Evolutionary conservation across 1,139 yeast genomes (phyloP), one percentile per base, ranked within the genome.

Genomic region (Taiozyma sp.): DNA sequence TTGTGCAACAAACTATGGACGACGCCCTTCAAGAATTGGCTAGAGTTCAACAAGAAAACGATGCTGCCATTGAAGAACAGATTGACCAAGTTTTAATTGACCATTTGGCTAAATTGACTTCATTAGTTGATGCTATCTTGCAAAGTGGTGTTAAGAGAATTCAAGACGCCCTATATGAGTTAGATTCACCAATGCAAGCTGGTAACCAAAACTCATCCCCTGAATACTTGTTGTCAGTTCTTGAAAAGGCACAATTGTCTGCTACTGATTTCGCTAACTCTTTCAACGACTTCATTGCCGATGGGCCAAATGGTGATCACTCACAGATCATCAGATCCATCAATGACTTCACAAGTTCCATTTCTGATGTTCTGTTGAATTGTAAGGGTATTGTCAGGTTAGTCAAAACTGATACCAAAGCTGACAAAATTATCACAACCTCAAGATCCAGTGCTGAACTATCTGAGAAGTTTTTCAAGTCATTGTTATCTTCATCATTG

Each of bases 231-330:
- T 72, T 84, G 44, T 84, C 95, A 0, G 72, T 88, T 46, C 72
- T 85, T 57, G 97, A 90, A 64, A 79, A 83, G 58, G 77, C 87
- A 28, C 80, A 90, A 0, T 80, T 83, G 49, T 74, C 80, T 28
- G 89, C 91, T 0, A 88, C 93, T 8, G 95, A 86, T 47, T 88
- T 90, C 67, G 87, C 96, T 6, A 79, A 84, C 19, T 81, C 85
- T 14, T 89, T 89, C 70, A 88, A 87, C 64, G 80, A 83, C 47
- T 85, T 80, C 61, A 74, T 88, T 49, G 91, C 87, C 3, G 96
- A 88, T 64, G 95, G 91, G 13, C 81, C 81, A 48, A 75, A 77
- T 50, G 88, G 85, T 51, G 88, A 85, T 54, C 88, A 85, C 55
- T 70, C 84, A 5, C 77, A 78, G 43, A 79, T 89, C 34, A 85